Base-by-base conservation (phyloP, 305 asterid genomes). In the Petunia hybrid region DNA sequence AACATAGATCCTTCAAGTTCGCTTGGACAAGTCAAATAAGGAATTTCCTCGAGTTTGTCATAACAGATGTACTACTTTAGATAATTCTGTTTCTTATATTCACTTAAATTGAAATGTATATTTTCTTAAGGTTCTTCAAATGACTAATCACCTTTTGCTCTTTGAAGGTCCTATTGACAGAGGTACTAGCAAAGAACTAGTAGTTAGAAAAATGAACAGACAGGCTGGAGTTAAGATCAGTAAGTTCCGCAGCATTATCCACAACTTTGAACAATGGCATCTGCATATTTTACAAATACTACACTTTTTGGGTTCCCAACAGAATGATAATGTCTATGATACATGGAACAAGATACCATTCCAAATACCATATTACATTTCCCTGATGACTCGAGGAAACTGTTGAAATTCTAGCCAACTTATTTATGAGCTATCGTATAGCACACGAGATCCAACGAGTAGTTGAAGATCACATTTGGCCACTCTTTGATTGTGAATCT, bases 1-100 rank as follows among this genome's bases (percentile, higher is more conserved):
- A 0, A 92, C 99, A 94, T 87, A 70, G 97, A 92, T 79, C 98
- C 99, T 87, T 93, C 87, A 3, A 97, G 98, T 87, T 91, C 93
- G 91, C 89, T 85, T 3, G 96, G 98, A 80, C 97, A 93, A 74
- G 89, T 89, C 81, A 93, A 61, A 89, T 90, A 85, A 40, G 92
- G 93, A 80, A 93, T 93, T 83, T 93, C 97, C 83, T 90, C 79
- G 66, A 82, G 73, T 83, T 76, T 85, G 16, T 85, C 85, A 73
- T 88, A 91, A 81, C 90, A 87, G 51, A 83, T 78, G 8, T 87
- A 86, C 63, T 6, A 88, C 87, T 78, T 87, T 91, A 70, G 56
- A 48, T 22, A 22, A 22, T 22, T 22, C 22, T 22, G 22, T 22
- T 22, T 22, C 22, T 22, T 22, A 22, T 22, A 22, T 0, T 22